Evolutionary conservation across 331 rosid species (phyloP).

Genomic region (Acacia concinna): DNA sequence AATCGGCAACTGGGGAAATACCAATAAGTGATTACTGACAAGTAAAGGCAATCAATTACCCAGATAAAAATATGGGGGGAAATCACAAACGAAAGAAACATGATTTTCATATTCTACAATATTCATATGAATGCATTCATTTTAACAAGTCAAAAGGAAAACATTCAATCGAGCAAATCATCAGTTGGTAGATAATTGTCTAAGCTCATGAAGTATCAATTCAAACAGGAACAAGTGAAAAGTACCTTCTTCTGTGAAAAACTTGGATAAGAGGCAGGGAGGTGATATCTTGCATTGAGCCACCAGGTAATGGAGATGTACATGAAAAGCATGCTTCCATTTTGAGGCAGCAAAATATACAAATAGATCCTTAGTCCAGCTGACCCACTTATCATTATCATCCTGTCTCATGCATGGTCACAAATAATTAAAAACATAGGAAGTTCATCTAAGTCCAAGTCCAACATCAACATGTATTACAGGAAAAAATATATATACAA

Average conservation of each 20-base stretch:
- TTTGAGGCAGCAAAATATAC: conserved; percentile 65
- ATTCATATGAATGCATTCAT: not conserved
- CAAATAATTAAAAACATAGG: conserved; percentile 16
- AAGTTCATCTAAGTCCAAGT: not conserved
- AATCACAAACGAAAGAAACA: not conserved
- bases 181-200: not conserved
- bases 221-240: conserved; percentile 21
- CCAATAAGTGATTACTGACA: not conserved
- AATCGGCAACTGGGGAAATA: not conserved
- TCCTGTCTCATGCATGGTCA: conserved; percentile 54
- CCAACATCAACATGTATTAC: conserved; percentile 1
- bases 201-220: conserved; percentile 18
- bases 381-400: conserved; percentile 58
- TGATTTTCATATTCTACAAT: not conserved
- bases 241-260: conserved; percentile 83
- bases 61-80: not conserved
- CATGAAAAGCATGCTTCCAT: conserved; percentile 58
- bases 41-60: not conserved
- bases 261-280: conserved; percentile 56
- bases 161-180: not conserved
- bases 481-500: conserved; percentile 4
- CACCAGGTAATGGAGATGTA: conserved; percentile 69
- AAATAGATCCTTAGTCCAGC: conserved; percentile 63
- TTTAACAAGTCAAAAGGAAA: not conserved
- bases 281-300: conserved; percentile 64